phyloP scores from a whole-genome alignment of 257 asterid species.

The Dorcoceras hygrometricum region DNA sequence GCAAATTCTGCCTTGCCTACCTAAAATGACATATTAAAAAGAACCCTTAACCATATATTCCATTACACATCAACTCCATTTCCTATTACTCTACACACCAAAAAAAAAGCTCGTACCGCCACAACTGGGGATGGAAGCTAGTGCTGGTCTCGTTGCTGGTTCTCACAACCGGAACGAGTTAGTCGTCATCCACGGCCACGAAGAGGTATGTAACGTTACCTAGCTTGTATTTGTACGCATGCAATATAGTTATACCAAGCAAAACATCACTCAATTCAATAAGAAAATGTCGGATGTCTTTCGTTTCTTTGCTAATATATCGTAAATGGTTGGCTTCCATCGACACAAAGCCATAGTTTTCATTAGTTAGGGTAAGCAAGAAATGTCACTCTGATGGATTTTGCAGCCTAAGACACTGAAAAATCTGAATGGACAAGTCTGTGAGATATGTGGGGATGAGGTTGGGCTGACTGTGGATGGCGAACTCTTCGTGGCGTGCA shows the following conservation, averaged over 20 bases:
- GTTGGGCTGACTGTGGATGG: slow-evolving; percentile 88
- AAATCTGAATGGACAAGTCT: slow-evolving; percentile 87
- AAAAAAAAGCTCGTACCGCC: slow-evolving; percentile 13
- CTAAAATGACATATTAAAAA: slow-evolving; percentile 39
- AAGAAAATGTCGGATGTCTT: no score
- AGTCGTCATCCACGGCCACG: slow-evolving; percentile 93
- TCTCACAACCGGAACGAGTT: slow-evolving; percentile 97
- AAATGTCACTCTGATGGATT: neutral
- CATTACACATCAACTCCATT: slow-evolving; percentile 30
- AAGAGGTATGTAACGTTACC: slow-evolving; percentile 53
- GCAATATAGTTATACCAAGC: neutral
- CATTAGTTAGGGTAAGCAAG: neutral
- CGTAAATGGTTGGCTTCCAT: no score
- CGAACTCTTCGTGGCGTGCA: slow-evolving; percentile 89
- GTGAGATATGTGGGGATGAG: slow-evolving; percentile 94
- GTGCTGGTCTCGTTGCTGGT: slow-evolving; percentile 95
- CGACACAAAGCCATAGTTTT: neutral
- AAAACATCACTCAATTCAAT: no score
- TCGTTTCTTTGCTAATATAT: no score
- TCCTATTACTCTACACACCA: neutral
- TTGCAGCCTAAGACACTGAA: slow-evolving; percentile 88
- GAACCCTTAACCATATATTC: slow-evolving; percentile 35
- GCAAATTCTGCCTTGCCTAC: slow-evolving; percentile 27
- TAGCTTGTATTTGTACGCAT: slow-evolving; percentile 2
- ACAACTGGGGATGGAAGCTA: slow-evolving; percentile 69